Evolutionary conservation across 108 stramenopile species (phyloP), one percentile per base, ranked within the genome.

Genomic region (Ochromonas danica): DNA sequence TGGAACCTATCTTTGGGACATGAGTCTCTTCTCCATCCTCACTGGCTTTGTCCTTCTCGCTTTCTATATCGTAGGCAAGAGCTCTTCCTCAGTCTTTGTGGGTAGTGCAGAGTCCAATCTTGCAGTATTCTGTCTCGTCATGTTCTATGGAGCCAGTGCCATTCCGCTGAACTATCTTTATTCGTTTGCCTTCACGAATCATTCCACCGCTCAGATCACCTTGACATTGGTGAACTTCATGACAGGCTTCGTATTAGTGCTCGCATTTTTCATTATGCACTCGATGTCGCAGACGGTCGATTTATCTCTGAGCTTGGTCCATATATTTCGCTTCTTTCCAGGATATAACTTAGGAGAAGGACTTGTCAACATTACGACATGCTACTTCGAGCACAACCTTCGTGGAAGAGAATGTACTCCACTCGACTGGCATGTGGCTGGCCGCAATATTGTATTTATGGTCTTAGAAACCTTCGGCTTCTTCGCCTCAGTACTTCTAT

Each of bases 341-440:
- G 65, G 87, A 2, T 90, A 86, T 85, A 84, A 88, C 67, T 57
- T 90, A 10, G 89, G 89, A 17, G 88, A 89, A 28, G 89, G 87
- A 28, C 75, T 90, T 6, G 71, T 90, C 65, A 61, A 70, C 42
- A 67, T 90, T 38, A 39, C 43, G 36, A 38, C 31, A 17, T 71
- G 71, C 57, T 87, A 82, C 45, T 87, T 81, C 61, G 10, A 78
- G 17, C 43, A 80, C 42, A n/a, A n/a, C n/a, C n/a, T n/a, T n/a
- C n/a, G n/a, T n/a, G n/a, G n/a, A n/a, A n/a, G n/a, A n/a, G n/a
- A n/a, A n/a, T n/a, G n/a, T n/a, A 79, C 70, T 36, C 72, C 81
- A 27, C 27, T 85, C 36, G 78, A 62, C 27, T 85, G 82, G 82
- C 39, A 87, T 1, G 82, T 87, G 17, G 57, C 79, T 25, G 86